Percentiles rank a stretch among this genome's conserved stretches.
These are phyloP conservation scores for Pythium apleroticum DNA, from an alignment of 352 stramenopile species.

Conservation along the genomic window DNA sequence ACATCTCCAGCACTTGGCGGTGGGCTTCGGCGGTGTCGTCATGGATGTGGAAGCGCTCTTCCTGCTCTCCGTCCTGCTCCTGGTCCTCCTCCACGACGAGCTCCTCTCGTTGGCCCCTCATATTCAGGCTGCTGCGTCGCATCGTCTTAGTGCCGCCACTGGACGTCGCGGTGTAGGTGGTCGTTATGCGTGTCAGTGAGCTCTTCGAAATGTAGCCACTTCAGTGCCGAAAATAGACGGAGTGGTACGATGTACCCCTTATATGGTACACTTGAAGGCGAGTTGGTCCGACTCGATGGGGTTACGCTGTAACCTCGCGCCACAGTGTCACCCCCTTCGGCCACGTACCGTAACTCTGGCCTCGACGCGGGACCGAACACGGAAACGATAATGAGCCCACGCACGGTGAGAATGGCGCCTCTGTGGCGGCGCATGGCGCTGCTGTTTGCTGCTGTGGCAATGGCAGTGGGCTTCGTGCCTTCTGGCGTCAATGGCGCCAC, in stretches of 20 bases:
- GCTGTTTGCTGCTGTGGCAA: slow-evolving; percentile 5
- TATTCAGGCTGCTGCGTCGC: not conserved
- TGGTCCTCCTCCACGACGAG: slow-evolving; percentile 12
- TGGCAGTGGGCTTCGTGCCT: slow-evolving; percentile 1
- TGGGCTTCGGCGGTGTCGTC: slow-evolving; percentile 46
- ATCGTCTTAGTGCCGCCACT: not conserved
- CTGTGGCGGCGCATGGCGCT: slow-evolving; percentile 15
- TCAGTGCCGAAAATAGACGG: slow-evolving; percentile 3
- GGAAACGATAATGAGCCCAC: not conserved
- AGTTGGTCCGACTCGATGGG: slow-evolving; percentile 1
- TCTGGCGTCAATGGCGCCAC: slow-evolving; percentile 9
- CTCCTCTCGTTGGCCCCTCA: not conserved
- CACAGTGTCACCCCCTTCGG: not conserved
- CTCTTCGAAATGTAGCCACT: slow-evolving; percentile 15
- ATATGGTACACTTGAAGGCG: slow-evolving; percentile 4
- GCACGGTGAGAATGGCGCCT: not conserved
- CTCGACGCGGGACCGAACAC: not conserved
- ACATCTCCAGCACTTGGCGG: slow-evolving; percentile 65
- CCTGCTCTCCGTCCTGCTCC: slow-evolving; percentile 5
- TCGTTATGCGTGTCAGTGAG: not conserved
- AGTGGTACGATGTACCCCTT: slow-evolving; percentile 9
- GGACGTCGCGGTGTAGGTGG: too few species aligned
- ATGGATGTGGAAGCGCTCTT: slow-evolving; percentile 9
- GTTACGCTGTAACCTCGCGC: not conserved
- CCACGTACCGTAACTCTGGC: slow-evolving; percentile 2